Evolutionary conservation across 2,329 filamentous ascomycete genomes (phyloP), one percentile per base, ranked within the genome.

Genomic region (Anthostomella pinea): DNA sequence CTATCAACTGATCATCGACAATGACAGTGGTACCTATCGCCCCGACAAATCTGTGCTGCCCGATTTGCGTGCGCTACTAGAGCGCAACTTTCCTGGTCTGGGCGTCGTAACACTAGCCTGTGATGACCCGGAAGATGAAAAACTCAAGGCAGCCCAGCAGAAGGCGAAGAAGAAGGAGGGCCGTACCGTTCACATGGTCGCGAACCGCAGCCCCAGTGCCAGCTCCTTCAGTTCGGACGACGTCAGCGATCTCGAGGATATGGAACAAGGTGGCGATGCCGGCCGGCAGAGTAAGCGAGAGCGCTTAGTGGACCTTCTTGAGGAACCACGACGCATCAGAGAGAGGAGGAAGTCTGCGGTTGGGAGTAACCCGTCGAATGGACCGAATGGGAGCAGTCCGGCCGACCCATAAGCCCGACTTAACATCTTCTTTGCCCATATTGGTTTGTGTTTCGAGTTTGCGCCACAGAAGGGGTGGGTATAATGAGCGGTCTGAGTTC

Each of bases 1-100:
- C 57, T 97, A 95, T 60, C 85, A 95, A 58, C 76, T 97, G 7
- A 71, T 93, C 46, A 96, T 97, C 56, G 91, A 97, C 68, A 97
- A 97, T 55, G 91, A 95, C 63, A 88, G 83, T 36, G 91, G 91
- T 8, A 97, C 91, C 0, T 97, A 97, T 61, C 79, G 91, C 0
- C 91, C 91, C 0, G 88, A 94, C 56, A 84, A 85, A 38, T 73
- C 81, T 8, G 72, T 87, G 8, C 73, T 97, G 2, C 85, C 86
- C 0, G 59, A 81, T 1, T 70, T 97, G 2, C 80, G 83, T 34
- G 56, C 69, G 8, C 95, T 88, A 56, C 64, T 97, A 2, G 67
- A 81, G 20, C 63, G 61, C 16, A 88, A 91, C 48, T 80, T 96
- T 21, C 86, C 87, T 0, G 88, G 87, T 0, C 66, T 97, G 1